Evolutionary conservation across 1,284 basidiomycete genomes (phyloP).

Genomic region (Athelia sp.): DNA sequence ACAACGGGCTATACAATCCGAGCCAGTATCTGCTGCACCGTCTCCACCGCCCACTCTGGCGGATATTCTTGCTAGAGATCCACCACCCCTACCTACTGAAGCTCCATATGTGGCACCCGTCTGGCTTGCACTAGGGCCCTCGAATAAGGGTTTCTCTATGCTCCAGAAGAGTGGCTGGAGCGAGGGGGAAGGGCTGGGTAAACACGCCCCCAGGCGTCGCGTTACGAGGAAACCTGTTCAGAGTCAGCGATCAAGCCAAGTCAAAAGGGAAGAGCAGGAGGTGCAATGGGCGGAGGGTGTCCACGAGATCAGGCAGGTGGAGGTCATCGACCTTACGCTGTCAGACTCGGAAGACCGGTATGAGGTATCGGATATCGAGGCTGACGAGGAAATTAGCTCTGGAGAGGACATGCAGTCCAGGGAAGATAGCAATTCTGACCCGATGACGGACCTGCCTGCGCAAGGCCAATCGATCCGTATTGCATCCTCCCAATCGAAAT

Average conservation of each 20-base stretch:
- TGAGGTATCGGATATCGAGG: slow-evolving; percentile 15
- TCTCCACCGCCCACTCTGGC: slow-evolving; percentile 44
- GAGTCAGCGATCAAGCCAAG: not conserved
- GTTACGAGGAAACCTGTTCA: too few relatives aligned
- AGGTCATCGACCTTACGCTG: slow-evolving; percentile 60
- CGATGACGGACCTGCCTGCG: too few relatives aligned
- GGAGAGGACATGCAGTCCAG: too few relatives aligned
- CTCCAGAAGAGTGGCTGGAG: slow-evolving; percentile 72
- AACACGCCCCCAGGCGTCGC: slow-evolving; percentile 38
- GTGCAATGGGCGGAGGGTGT: slow-evolving; percentile 28
- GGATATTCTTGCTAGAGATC: slow-evolving; percentile 66
- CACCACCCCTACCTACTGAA: slow-evolving; percentile 53
- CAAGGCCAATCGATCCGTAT: too few relatives aligned
- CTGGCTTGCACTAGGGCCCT: slow-evolving; percentile 64
- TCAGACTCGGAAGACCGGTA: slow-evolving; percentile 43
- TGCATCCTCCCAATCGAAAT: slow-evolving; percentile 4
- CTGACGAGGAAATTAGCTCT: slow-evolving; percentile 11
- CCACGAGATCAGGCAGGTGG: slow-evolving; percentile 36
- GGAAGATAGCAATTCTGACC: too few relatives aligned
- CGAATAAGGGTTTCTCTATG: slow-evolving; percentile 72
- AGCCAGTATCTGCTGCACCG: slow-evolving; percentile 29
- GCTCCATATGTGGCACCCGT: slow-evolving; percentile 55
- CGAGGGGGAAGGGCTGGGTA: slow-evolving; percentile 72
- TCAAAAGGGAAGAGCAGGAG: slow-evolving; percentile 27
- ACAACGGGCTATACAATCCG: slow-evolving; percentile 45